These are phyloP conservation scores for Petunia secreta DNA, from an alignment of 257 asterid genomes.

Conservation along the genomic window DNA sequence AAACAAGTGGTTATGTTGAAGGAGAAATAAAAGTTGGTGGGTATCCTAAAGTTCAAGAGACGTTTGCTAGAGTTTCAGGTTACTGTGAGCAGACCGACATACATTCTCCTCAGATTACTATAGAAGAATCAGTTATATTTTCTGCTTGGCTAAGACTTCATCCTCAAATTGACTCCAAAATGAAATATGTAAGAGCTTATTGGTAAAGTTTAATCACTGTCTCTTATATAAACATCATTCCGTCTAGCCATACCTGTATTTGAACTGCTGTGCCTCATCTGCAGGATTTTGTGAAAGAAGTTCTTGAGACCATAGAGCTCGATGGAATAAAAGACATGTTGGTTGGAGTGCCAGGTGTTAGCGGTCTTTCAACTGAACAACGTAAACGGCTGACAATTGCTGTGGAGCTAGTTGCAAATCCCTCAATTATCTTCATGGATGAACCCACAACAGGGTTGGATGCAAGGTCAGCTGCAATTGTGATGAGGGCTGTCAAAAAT, in stretches of 20 bases:
- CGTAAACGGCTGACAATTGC: slow-evolving; percentile 60
- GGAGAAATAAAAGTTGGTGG: slow-evolving; percentile 64
- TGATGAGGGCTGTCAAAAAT: slow-evolving; percentile 61
- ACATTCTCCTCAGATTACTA: slow-evolving; percentile 61
- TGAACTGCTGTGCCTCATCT: background rate
- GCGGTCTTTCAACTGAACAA: slow-evolving; percentile 64
- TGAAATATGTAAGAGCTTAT: slow-evolving; percentile 42
- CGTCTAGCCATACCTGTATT: background rate
- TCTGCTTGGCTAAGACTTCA: slow-evolving; percentile 71
- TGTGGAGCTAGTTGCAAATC: slow-evolving; percentile 68
- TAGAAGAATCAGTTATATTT: slow-evolving; percentile 56
- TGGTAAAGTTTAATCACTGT: slow-evolving; percentile 3
- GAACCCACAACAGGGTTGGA: slow-evolving; percentile 70
- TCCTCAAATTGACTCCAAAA: slow-evolving; percentile 44
- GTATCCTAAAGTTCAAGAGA: slow-evolving; percentile 56
- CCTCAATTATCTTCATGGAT: slow-evolving; percentile 63
- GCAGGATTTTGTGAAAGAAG: slow-evolving; percentile 63
- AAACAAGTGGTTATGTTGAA: slow-evolving; percentile 54
- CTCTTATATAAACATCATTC: background rate
- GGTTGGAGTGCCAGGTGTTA: slow-evolving; percentile 55
- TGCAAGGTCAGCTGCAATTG: slow-evolving; percentile 69
- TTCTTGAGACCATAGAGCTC: slow-evolving; percentile 61
- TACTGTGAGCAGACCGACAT: slow-evolving; percentile 63
- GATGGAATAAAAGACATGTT: slow-evolving; percentile 48
- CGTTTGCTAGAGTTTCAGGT: slow-evolving; percentile 59